phyloP scores from a whole-genome alignment of 2,329 filamentous ascomycete species.

The Bipolaris cookei region DNA sequence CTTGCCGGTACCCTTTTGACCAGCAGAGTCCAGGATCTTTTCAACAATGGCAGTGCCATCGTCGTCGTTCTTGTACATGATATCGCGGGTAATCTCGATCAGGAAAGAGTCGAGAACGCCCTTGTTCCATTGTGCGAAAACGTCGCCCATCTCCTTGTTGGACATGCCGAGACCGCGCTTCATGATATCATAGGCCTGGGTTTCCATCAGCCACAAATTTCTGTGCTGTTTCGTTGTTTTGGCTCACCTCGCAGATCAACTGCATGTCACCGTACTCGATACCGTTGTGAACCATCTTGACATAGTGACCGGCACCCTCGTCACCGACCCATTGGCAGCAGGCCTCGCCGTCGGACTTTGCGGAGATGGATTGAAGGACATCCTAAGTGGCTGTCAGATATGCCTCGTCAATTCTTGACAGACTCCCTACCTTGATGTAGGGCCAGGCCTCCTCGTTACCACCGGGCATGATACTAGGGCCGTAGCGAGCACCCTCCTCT shows the following conservation, averaged over 20 bases:
- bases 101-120: constrained; percentile 97
- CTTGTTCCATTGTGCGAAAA: constrained; percentile 96
- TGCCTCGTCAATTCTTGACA: background rate
- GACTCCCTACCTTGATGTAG: constrained; percentile 73
- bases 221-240: background rate
- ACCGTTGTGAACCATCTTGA: constrained; percentile 99
- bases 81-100: constrained; percentile 98
- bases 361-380: constrained; percentile 95
- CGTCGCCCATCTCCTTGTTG: constrained; percentile 94
- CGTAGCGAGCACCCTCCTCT: constrained; percentile 98
- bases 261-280: constrained; percentile 99
- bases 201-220: constrained; percentile 20
- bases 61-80: constrained; percentile 98
- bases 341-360: constrained; percentile 95
- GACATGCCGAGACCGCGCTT: constrained; percentile 92
- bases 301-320: constrained; percentile 99
- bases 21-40: constrained; percentile 98
- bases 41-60: constrained; percentile 90
- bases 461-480: constrained; percentile 97
- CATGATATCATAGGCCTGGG: constrained; percentile 97
- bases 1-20: constrained; percentile 99
- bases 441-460: constrained; percentile 98
- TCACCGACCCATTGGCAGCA: constrained; percentile 99
- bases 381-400: constrained; percentile 59
- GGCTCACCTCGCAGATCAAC: constrained; percentile 91